These are phyloP conservation scores for Dendrostoma leiphaemia DNA, from an alignment of 2,329 filamentous ascomycete genomes.

Conservation along the genomic window DNA sequence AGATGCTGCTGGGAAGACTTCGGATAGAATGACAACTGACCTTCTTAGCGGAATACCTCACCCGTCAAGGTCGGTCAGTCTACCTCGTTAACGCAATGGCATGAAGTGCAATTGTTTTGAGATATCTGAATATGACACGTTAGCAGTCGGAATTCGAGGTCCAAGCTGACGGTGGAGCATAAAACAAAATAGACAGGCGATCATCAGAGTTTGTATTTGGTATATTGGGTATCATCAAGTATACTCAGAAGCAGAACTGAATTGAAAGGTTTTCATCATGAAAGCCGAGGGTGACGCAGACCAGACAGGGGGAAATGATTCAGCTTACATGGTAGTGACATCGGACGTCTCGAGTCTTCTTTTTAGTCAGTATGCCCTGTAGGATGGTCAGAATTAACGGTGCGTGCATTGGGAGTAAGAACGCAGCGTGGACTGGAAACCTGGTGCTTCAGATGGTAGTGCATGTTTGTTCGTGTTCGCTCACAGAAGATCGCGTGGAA, in stretches of 20 bases:
- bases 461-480: constrained; percentile 65
- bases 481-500: constrained; percentile 59
- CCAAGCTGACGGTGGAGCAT: neutral
- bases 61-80: no score
- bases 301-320: neutral
- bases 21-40: constrained; percentile 15
- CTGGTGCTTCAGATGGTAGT: constrained; percentile 69
- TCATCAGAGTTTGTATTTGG: constrained; percentile 63
- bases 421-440: constrained; percentile 19
- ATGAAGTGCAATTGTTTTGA: no score
- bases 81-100: no score
- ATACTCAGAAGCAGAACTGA: constrained; percentile 76
- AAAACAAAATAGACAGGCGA: constrained; percentile 9
- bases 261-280: constrained; percentile 64
- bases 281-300: constrained; percentile 27
- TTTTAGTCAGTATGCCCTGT: neutral
- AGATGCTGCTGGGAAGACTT: constrained; percentile 10
- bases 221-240: constrained; percentile 63
- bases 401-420: neutral
- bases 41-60: neutral
- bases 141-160: neutral
- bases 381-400: constrained; percentile 9
- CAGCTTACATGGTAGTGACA: constrained; percentile 18
- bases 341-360: neutral
- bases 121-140: constrained; percentile 2